Conservation (phyloP, 257 asterid species). For the Solanum rostratum region DNA sequence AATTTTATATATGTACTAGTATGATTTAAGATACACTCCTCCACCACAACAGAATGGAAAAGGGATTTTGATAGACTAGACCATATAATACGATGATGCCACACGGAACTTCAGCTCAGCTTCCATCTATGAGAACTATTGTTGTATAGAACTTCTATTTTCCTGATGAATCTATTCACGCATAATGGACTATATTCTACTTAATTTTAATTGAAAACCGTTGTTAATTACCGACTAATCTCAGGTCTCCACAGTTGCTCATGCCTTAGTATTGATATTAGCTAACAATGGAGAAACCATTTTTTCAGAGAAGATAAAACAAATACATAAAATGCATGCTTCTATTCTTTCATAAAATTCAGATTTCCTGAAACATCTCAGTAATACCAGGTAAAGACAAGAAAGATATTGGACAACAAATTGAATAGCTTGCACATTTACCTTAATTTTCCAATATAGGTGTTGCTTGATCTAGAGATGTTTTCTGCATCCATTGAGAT, state of each 20-base stretch:
- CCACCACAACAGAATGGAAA: not conserved
- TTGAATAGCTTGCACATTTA: not conserved
- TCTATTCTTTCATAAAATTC: not conserved
- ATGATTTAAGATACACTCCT: not conserved
- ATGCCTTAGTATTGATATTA: not conserved
- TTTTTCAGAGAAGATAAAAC: not conserved
- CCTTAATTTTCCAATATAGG: slow-evolving; percentile 89
- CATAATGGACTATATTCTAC: not conserved
- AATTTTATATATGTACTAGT: not conserved
- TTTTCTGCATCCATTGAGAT: slow-evolving; percentile 91
- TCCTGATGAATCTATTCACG: not conserved
- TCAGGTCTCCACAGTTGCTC: not conserved
- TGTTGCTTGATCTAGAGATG: slow-evolving; percentile 84
- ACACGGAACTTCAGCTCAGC: not conserved
- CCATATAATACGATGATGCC: not conserved
- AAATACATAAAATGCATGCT: not conserved
- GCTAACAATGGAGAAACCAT: not conserved
- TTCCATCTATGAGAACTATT: not conserved
- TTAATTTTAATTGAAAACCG: not conserved
- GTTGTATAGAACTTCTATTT: not conserved
- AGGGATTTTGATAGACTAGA: not conserved
- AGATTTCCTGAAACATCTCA: not conserved
- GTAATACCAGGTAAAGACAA: not conserved
- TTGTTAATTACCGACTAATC: not conserved
- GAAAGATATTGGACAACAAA: not conserved